These are phyloP conservation scores for Centrapalus pauciflorus DNA, from an alignment of 129 eudicot genomes.

Conservation along the genomic window DNA sequence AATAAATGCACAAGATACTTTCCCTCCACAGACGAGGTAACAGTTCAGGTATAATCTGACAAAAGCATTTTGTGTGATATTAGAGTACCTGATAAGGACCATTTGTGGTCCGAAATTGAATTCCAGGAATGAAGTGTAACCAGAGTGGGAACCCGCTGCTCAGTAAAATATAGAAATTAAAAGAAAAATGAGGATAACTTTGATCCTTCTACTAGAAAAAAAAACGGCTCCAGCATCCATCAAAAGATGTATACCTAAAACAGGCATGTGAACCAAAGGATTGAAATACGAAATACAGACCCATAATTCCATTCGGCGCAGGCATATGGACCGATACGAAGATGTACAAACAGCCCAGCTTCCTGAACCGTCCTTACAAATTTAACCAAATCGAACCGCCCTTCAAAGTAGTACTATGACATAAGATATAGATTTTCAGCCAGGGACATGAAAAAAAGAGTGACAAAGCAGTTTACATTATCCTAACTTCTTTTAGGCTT, in stretches of 20 bases:
- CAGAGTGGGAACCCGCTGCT: constrained; percentile 83
- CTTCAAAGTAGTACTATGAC: constrained; percentile 64
- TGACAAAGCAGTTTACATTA: neutral
- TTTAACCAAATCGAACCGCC: constrained; percentile 70
- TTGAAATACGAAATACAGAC: constrained; percentile 24
- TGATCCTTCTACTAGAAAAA: neutral
- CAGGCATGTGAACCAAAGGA: neutral
- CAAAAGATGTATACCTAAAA: neutral
- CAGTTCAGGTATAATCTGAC: neutral
- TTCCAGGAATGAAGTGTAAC: constrained; percentile 80
- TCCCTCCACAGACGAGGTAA: neutral
- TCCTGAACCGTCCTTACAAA: constrained; percentile 65
- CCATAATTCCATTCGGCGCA: constrained; percentile 94
- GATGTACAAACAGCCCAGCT: constrained; percentile 79
- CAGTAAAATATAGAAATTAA: constrained; percentile 11
- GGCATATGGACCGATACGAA: constrained; percentile 79
- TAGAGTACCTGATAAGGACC: constrained; percentile 54
- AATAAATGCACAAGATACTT: neutral
- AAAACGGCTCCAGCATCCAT: neutral
- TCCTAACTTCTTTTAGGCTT: neutral
- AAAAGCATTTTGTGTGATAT: neutral
- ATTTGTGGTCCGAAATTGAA: constrained; percentile 73
- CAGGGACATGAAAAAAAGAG: neutral
- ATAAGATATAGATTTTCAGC: constrained; percentile 1
- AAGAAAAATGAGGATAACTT: neutral